Base-by-base conservation (phyloP, 345 rosid species). In the Boechera retrofracta region DNA sequence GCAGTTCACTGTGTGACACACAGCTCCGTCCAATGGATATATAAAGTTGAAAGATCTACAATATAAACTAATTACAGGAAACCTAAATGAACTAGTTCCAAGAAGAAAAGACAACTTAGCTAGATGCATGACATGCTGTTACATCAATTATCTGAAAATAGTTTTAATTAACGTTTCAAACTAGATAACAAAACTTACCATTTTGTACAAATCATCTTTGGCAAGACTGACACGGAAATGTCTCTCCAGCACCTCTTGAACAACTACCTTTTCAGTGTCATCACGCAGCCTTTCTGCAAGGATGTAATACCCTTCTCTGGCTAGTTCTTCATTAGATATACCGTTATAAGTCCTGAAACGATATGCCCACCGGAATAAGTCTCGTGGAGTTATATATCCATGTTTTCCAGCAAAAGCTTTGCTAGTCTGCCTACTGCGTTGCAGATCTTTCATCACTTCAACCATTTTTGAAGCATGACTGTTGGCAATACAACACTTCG, bases 401-500 rank as follows among this genome's bases (percentile, higher is more conserved):
- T 94, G 98, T 85, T 94, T 94, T 75, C 98, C 98, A 77, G 98
- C 98, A 87, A 94, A 94, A 16, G 90, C 92, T 82, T 92, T 92
- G 85, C 97, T 94, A 72, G 82, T 88, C 83, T 90, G 98, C 76
- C 98, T 84, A 57, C 83, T 92, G 69, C 93, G 82, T 80, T 92
- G 98, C 88, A 94, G 78, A 80, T 90, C 98, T 82, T 86, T 92
- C 98, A 94, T 92, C 67, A 94, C 88, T 45, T 92, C 90, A 63
- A 92, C 98, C 93, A 94, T 92, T 76, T 85, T 83, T 62, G 82
- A 78, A 64, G 98, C 95, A 77, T 92, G 87, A 80, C 88, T 90
- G 64, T 80, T 82, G 4, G 97, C 92, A 47, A 94, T 90, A 74
- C 79, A 73, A 78, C 98, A 89, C 74, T 89, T 83, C 32, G 81